Evolutionary conservation across 306 rosid genomes (phyloP).

Genomic region (Quercus parvula): DNA sequence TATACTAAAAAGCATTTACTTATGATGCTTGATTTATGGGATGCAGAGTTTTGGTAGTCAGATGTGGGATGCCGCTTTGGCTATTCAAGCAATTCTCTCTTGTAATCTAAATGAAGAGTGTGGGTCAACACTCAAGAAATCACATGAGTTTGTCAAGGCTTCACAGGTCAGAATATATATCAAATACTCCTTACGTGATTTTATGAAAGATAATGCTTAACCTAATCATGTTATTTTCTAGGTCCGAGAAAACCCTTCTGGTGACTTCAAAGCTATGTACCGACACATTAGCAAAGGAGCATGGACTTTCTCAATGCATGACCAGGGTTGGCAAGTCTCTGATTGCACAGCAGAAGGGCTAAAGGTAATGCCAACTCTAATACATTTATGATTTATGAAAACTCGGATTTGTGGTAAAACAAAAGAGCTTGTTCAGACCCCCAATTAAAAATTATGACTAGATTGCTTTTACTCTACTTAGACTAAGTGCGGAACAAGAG

Average conservation of each 20-base stretch:
- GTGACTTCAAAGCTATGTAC: conserved; percentile 40
- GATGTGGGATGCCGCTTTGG: conserved; percentile 54
- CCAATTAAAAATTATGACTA: too few species aligned
- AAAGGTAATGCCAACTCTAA: conserved; percentile 28
- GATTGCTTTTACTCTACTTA: too few species aligned
- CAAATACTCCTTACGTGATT: background rate
- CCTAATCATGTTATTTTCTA: background rate
- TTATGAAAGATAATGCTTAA: background rate
- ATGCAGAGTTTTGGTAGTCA: conserved; percentile 49
- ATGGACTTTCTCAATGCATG: conserved; percentile 53
- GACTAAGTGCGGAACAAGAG: too few species aligned
- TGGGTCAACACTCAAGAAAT: conserved; percentile 46
- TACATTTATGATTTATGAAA: background rate
- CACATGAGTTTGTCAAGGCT: conserved; percentile 57
- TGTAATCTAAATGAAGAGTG: conserved; percentile 50
- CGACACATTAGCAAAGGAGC: conserved; percentile 56
- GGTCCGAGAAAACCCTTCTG: conserved; percentile 49
- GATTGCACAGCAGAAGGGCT: conserved; percentile 68
- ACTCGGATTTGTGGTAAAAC: too few species aligned
- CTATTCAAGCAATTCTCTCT: conserved; percentile 50
- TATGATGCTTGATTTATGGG: background rate
- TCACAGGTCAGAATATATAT: conserved; percentile 42
- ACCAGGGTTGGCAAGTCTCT: conserved; percentile 62
- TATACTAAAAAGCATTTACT: background rate
- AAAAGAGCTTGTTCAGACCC: too few species aligned